Evolutionary conservation across 345 rosid genomes (phyloP).

Genomic region (Rhodamnia rubescens): DNA sequence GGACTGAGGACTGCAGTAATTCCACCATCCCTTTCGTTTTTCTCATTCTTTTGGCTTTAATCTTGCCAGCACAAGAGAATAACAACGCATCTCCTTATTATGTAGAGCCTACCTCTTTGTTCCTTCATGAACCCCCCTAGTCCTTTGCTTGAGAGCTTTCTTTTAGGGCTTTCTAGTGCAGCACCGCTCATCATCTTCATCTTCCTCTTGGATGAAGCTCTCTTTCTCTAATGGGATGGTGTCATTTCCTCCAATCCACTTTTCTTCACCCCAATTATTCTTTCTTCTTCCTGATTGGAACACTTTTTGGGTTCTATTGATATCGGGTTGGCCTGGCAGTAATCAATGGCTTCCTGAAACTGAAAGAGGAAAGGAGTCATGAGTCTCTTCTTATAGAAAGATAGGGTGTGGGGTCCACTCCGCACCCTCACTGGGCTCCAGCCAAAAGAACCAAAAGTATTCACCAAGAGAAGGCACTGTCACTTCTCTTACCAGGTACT

Average conservation of each 20-base stretch:
- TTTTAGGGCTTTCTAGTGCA: conserved; percentile 19
- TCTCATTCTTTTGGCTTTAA: neutral
- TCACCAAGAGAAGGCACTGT: neutral
- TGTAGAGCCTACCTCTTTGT: conserved; percentile 41
- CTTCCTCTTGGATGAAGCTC: neutral
- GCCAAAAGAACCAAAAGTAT: neutral
- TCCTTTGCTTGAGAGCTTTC: conserved; percentile 26
- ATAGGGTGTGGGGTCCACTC: conserved; percentile 2
- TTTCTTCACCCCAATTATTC: neutral
- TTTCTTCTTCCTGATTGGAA: conserved; percentile 1
- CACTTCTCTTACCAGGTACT: neutral
- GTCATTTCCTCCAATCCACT: neutral
- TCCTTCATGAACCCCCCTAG: conserved; percentile 29
- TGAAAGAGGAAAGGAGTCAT: neutral
- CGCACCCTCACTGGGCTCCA: conserved; percentile 1
- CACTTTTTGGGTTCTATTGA: neutral
- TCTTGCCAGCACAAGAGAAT: conserved; percentile 54
- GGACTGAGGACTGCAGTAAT: neutral
- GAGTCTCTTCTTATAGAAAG: conserved; percentile 4
- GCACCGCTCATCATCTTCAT: conserved; percentile 19
- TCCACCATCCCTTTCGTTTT: neutral
- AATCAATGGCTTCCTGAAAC: conserved; percentile 8
- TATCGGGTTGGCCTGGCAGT: neutral
- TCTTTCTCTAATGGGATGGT: neutral
- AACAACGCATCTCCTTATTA: conserved; percentile 41